phyloP scores from a whole-genome alignment of 2,329 filamentous ascomycete genomes.

The Phialophora expanda region DNA sequence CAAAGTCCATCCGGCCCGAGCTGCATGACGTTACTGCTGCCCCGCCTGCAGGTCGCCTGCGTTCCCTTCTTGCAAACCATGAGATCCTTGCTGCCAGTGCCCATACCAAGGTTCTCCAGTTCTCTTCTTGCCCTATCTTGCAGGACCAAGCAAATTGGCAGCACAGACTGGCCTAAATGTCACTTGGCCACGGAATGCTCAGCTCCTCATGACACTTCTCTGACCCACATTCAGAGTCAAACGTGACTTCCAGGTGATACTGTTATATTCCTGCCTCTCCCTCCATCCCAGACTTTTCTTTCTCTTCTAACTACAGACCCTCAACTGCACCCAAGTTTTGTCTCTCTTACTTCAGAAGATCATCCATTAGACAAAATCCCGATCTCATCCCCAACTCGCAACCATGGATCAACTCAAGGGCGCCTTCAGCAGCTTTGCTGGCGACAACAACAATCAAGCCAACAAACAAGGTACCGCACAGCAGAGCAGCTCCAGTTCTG shows the following conservation, averaged over 20 bases:
- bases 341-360: neutral
- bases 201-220: constrained; percentile 9
- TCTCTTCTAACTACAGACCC: too few relatives aligned
- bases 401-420: constrained; percentile 39
- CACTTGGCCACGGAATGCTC: neutral
- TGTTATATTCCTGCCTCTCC: constrained; percentile 7
- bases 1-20: neutral
- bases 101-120: constrained; percentile 1
- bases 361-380: neutral
- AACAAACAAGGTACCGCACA: constrained; percentile 16
- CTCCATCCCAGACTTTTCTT: neutral
- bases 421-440: constrained; percentile 36
- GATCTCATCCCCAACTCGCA: neutral
- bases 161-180: neutral
- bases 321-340: neutral
- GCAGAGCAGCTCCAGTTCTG: constrained; percentile 38
- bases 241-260: constrained; percentile 9
- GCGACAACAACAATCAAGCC: constrained; percentile 30
- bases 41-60: neutral
- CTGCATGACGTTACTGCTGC: neutral
- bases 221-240: constrained; percentile 7
- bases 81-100: neutral
- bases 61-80: constrained; percentile 1
- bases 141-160: constrained; percentile 10
- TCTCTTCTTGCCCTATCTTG: neutral